Conservation (phyloP, 2,329 filamentous ascomycete genomes). For the Talaromyces sp. region DNA sequence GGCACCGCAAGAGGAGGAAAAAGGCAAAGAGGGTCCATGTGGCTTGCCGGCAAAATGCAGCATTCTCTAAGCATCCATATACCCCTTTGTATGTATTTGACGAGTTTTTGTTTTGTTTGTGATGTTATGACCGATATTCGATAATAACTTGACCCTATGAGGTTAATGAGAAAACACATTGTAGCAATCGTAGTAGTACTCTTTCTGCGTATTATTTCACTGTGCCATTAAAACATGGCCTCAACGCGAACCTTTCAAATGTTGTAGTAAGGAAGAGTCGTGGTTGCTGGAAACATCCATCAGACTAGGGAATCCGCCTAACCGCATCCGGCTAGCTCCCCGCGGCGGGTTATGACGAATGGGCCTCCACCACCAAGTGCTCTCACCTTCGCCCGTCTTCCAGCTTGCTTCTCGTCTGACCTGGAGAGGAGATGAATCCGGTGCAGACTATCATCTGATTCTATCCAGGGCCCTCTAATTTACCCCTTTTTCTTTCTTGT, state of each 20-base stretch:
- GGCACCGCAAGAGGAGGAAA: conserved; percentile 44
- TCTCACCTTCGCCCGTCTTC: background rate
- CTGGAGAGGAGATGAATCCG: background rate
- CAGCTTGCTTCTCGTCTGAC: background rate
- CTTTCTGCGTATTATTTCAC: background rate
- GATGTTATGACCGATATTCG: background rate
- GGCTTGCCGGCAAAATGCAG: conserved; percentile 71
- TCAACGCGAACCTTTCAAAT: background rate
- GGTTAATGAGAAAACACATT: background rate
- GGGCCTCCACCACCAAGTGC: conserved; percentile 8
- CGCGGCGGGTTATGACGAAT: conserved; percentile 19
- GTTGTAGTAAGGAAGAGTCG: background rate
- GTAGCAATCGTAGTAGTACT: background rate
- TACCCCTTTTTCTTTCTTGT: background rate
- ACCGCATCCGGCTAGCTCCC: background rate
- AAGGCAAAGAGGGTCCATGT: conserved; percentile 60
- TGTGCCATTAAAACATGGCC: too few species aligned
- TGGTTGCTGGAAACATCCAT: background rate
- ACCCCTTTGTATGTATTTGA: conserved; percentile 7
- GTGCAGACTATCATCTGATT: background rate
- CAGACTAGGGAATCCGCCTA: background rate
- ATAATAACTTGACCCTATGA: background rate
- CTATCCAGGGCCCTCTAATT: background rate
- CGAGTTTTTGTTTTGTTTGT: background rate
- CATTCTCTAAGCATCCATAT: conserved; percentile 49